Base-by-base conservation (phyloP, 345 rosid species). In the Dipteronia dyeriana region DNA sequence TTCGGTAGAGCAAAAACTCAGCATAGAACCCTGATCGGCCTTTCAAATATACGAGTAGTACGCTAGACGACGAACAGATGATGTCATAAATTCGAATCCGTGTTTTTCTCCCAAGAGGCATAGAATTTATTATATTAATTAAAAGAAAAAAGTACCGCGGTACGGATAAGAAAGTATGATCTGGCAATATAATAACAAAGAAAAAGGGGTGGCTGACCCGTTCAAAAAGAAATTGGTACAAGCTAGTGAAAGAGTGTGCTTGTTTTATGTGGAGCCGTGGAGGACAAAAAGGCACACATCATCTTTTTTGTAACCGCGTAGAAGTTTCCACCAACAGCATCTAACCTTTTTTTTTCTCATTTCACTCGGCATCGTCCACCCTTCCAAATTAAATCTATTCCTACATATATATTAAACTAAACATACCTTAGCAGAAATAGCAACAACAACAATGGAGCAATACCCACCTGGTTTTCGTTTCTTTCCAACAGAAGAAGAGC, bases 401-500 rank as follows among this genome's bases (percentile, higher is more conserved):
- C 79, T 69, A 41, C 8, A 41, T 41, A 41, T 79, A 62, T 81
- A 38, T 74, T 16, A 68, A 53, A 19, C 47, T 17, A 6, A 66
- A 29, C 29, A 57, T 20, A 68, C 2, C n/a, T 60, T 26, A 80
- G 1, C 0, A 51, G 19, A 14, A 62, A 1, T 45, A 69, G 14
- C 19, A 71, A 23, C 49, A 13, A 49, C 23, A 61, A 76, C 17
- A 19, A 72, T 79, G 81, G 92, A 66, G 38, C 89, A 90, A 29
- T 73, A 74, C 12, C 53, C 75, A 1, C 81, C 84, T 0, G 99
- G 98, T 19, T 87, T 74, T 78, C 97, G 98, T 34, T 96, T 96
- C 84, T 96, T 82, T 80, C 99, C 99, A 4, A 94, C 98, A 0
- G 99, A 96, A 79, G 98, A 94, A 38, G 99, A 96, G 85, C 88